Evolutionary conservation across 2,329 filamentous ascomycete species (phyloP), one percentile per base, ranked within the genome.

Genomic region (Calonectria hawksworthii): DNA sequence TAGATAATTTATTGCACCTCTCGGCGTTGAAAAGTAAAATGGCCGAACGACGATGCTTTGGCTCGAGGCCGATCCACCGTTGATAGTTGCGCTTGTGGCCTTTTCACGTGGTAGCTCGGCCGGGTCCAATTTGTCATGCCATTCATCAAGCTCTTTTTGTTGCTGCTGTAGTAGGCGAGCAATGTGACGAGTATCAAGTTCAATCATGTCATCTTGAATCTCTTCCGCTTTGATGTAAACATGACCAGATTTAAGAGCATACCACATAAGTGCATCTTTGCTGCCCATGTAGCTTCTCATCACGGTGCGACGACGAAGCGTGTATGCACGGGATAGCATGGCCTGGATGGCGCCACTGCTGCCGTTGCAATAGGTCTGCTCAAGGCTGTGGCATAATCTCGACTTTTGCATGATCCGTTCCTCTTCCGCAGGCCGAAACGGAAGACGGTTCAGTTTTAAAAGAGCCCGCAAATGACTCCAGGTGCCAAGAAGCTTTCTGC

Each of bases 101-200:
- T 64, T 64, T 28, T 64, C 59, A 10, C 36, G 36, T 21, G 59
- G 59, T 16, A 44, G n/a, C 9, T n/a, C 36, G 36, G n/a, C 36
- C 18, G 23, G 26, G 16, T 64, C 59, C 16, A 47, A 16, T 2
- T 30, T 41, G 5, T 64, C 36, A 32, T 64, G 59, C 59, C 59
- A 64, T 14, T 47, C 59, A 28, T 64, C 59, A 30, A 64, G 59
- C 23, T 64, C 59, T 47, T 64, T 41, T 64, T 64, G 59, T 47
- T 64, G 59, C 4, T 64, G 59, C 41, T 26, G 26, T 26, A 41
- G 38, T 14, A 64, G 8, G 14, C 38, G 59, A n/a, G 4, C 21
- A 3, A 64, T 64, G 6, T 64, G 59, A 5, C 28, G 30, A 4
- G 47, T 32, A 23, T 47, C 59, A 41, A 64, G 59, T n/a, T 64